Evolutionary conservation across 2,329 filamentous ascomycete genomes (phyloP), one percentile per base, ranked within the genome.

Genomic region (Bertia moriformis): DNA sequence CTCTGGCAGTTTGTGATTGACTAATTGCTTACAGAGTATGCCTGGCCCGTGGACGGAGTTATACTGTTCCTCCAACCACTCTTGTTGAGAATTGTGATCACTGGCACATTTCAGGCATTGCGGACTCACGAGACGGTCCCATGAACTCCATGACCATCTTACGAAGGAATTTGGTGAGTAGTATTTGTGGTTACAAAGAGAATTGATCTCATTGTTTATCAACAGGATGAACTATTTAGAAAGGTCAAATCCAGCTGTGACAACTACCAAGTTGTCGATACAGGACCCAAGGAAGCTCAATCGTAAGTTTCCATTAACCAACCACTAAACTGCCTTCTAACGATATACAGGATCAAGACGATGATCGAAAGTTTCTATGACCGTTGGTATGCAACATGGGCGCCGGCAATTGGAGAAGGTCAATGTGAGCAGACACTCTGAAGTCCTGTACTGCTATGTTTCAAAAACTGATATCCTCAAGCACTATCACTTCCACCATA

Each of bases 91-190:
- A 73, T 37, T 83, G 80, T 46, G 78, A 85, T 45, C 63, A 66
- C 4, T 85, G 80, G 80, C 78, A 83, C 46, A 57, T 70, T 13
- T 75, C 72, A 5, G 63, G 67, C 22, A 64, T 78, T 39, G 71
- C 76, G 1, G 78, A 83, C 49, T 61, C 66, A 12, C 78, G 78
- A 51, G 80, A 85, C 51, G 78, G 78, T 0, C 74, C 78, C n/a
- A 61, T 84, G 38, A 71, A 81, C 14, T 84, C 79, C 0, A 81
- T 83, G 60, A 75, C 78, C 0, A 76, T 83, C 3, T 56, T 85
- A 7, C 66, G 80, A 40, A 64, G 80, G 49, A 76, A 84, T 47
- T 51, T 85, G 41, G 76, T 76, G 55, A 42, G 63, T 50, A 19
- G 41, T 4, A 7, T 4, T 10, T 14, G 22, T 3, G n/a, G 19